phyloP scores from a whole-genome alignment of 192 early-diverging fungal species.

The Powellomyces hirtus region DNA sequence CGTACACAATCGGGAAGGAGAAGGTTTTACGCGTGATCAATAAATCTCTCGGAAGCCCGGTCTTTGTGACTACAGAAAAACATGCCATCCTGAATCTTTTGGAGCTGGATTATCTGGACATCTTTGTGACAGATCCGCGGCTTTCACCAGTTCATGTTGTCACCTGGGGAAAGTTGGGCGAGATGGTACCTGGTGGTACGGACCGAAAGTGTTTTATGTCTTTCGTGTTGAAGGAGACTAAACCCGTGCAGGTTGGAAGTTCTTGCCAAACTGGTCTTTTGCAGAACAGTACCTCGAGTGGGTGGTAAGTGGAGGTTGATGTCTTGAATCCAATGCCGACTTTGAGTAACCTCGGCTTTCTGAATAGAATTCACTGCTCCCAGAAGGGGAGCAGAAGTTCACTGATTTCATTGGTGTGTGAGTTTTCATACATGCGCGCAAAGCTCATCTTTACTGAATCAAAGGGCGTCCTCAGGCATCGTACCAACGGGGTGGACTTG shows the following conservation, averaged over 20 bases:
- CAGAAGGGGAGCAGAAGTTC: neutral
- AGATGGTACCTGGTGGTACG: constrained; percentile 22
- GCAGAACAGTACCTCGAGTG: constrained; percentile 8
- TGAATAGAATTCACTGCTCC: neutral
- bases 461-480: constrained; percentile 9
- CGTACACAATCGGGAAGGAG: constrained; percentile 92
- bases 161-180: constrained; percentile 50
- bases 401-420: neutral
- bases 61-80: constrained; percentile 51
- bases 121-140: constrained; percentile 54
- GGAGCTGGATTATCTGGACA: constrained; percentile 49
- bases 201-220: neutral
- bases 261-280: constrained; percentile 20
- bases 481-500: constrained; percentile 20
- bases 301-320: no score
- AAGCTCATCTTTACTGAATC: no score
- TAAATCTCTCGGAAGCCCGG: constrained; percentile 48
- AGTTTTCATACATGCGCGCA: neutral
- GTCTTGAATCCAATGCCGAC: no score
- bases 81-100: constrained; percentile 59
- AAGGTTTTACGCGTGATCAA: constrained; percentile 61
- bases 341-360: no score
- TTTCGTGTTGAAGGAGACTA: neutral
- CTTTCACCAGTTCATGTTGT: constrained; percentile 62
- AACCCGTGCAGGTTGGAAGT: neutral